These are phyloP conservation scores for Avena atlantica DNA, from an alignment of 176 grass and related monocot genomes.

Conservation along the genomic window DNA sequence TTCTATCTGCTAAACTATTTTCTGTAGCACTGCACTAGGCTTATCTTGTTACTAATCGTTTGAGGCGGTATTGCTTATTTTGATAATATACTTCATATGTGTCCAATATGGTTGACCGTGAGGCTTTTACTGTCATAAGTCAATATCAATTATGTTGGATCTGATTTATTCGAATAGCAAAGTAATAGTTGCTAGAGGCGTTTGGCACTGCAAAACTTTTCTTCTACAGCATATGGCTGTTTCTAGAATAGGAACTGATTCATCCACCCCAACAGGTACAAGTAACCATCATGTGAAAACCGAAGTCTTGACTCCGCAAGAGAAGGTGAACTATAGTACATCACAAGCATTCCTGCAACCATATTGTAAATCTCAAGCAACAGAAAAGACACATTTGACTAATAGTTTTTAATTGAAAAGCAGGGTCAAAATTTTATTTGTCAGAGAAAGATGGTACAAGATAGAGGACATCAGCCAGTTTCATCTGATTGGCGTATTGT, in stretches of 20 bases:
- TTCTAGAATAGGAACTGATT: conserved; percentile 49
- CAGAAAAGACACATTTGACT: conserved; percentile 37
- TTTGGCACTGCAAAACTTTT: conserved; percentile 33
- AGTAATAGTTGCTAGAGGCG: conserved; percentile 9
- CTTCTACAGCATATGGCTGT: conserved; percentile 36
- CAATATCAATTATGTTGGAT: conserved; percentile 8
- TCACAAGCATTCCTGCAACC: conserved; percentile 44
- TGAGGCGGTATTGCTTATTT: conserved; percentile 33
- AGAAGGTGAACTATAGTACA: conserved; percentile 56
- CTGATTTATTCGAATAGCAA: neutral
- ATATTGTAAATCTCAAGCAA: conserved; percentile 39
- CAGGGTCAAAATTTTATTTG: conserved; percentile 46
- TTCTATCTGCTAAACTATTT: conserved; percentile 23
- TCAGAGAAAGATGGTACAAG: conserved; percentile 47
- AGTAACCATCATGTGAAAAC: conserved; percentile 50
- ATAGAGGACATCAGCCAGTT: conserved; percentile 40
- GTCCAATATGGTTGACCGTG: neutral
- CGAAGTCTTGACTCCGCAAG: conserved; percentile 58
- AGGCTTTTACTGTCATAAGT: conserved; percentile 15
- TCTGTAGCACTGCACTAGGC: neutral
- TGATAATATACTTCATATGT: neutral
- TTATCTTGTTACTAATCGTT: conserved; percentile 21
- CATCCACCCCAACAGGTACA: conserved; percentile 49
- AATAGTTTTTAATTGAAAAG: conserved; percentile 46
- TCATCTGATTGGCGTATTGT: conserved; percentile 29